Evolutionary conservation across 2,329 filamentous ascomycete genomes (phyloP), one percentile per base, ranked within the genome.

Genomic region (Fusarium sp.): DNA sequence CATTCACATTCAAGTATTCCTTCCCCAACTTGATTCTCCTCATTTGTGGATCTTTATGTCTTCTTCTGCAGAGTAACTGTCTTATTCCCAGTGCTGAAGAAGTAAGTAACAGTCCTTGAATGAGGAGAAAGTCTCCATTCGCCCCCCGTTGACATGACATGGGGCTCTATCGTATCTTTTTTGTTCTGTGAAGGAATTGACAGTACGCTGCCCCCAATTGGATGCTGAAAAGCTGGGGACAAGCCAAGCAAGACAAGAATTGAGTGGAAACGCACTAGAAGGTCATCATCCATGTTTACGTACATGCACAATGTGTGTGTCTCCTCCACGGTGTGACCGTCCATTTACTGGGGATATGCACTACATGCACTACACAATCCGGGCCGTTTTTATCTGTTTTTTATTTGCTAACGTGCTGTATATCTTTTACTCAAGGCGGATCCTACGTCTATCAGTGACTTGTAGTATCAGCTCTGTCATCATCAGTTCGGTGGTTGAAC

Each of bases 231-330:
- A 60, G 67, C 59, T 69, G 67, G 65, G 65, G 54, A 54, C 49
- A 25, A 58, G 41, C 25, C 49, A 25, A 58, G 41, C 25, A 51
- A 25, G 19, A 19, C n/a, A 43, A 23, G 37, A 34, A 43, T 23
- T 25, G n/a, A 26, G 59, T 46, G 60, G 62, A 59, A 65, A 48
- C 42, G 12, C 61, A 48, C 58, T 49, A 73, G 64, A 72, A 71
- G 62, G 31, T 44, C 57, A 58, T 65, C 52, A 72, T 72, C 49
- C 49, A 52, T 42, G 49, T 28, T 70, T 72, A 74, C 71, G 67
- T 74, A 74, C 70, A 56, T 49, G 28, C 28, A 30, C 28, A 30
- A 7, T 30, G 28, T 28, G 26, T 42, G 34, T 37, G 34, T 37
- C 52, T 67, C 54, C 46, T 30, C 45, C 45, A 66, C 69, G 66